Evolutionary conservation across 164 flowering plant genomes (phyloP), one percentile per base, ranked within the genome.

Genomic region (Tinospora cordifolia): DNA sequence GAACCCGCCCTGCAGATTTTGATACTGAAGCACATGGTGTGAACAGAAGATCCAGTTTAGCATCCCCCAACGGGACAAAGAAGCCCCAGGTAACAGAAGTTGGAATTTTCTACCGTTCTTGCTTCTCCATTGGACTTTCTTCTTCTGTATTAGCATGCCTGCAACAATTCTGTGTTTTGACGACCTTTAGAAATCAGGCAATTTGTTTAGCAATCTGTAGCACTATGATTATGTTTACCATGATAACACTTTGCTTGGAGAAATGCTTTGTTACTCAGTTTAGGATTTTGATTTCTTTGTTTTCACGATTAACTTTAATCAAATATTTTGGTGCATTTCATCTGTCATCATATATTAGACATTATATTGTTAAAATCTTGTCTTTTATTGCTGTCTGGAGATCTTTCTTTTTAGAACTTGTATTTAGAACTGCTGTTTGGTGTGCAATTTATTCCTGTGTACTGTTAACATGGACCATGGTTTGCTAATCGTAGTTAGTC

Each of bases 1-100:
- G 83, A 71, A 72, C 81, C 71, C 89, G 87, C 27, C 79, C 82
- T 65, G 36, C 58, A 63, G 83, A 66, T 44, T 39, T 77, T 72
- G 90, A 84, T 63, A 25, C 75, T 72, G 82, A 75, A 60, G 71
- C 68, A 65, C 67, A 62, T 69, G 78, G 63, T 64, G 74, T 51
- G 51, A 80, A 74, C 41, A 76, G 68, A 72, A 68, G 80, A 58
- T 68, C 76, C 44, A 78, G 75, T 70, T 24, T 75, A 57, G 69
- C 36, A 12, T 76, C 82, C 15, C 77, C 84, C 47, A 78, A 41
- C 62, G 46, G 68, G 39, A 73, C 71, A 25, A 80, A 80, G 73
- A 81, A 75, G 65, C 63, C 75, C 71, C 83, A 83, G 88, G 85
- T 80, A 72, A 44, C 47, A 0, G 26, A 27, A 41, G 25, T 24